Percentiles rank a stretch among this genome's conserved stretches.
phyloP scores from a whole-genome alignment of 176 grass and related monocot genomes.

The Raddia guianensis region DNA sequence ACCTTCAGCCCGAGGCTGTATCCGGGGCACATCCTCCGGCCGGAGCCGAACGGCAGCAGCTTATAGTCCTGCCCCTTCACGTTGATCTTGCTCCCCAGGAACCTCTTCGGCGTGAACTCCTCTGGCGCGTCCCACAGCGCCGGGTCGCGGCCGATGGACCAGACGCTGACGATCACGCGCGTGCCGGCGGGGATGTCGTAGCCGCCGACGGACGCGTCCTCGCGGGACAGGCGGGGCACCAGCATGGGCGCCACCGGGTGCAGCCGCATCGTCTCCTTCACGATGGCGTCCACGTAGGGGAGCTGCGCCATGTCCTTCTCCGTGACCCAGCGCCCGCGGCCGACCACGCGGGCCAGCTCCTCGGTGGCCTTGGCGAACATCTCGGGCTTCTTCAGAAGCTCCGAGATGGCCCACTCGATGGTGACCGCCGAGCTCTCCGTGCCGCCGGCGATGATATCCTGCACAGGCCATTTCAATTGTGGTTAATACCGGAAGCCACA shows the following conservation, averaged over 20 bases:
- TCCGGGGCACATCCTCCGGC: constrained; percentile 73
- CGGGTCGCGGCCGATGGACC: constrained; percentile 69
- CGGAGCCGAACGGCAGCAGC: constrained; percentile 64
- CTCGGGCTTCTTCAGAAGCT: constrained; percentile 59
- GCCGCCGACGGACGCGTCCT: constrained; percentile 42
- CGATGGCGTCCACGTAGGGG: constrained; percentile 58
- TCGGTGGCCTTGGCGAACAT: constrained; percentile 57
- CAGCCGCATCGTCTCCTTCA: constrained; percentile 70
- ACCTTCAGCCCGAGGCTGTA: constrained; percentile 73
- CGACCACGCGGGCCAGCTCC: constrained; percentile 65
- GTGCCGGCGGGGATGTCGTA: constrained; percentile 66
- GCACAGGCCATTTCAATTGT: constrained; percentile 1
- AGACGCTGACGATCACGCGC: constrained; percentile 61
- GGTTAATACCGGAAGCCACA: too few species aligned
- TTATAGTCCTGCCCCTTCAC: constrained; percentile 73
- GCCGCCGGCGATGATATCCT: constrained; percentile 66
- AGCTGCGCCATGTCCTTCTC: constrained; percentile 60
- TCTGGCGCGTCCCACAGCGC: constrained; percentile 51
- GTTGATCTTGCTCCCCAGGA: constrained; percentile 53
- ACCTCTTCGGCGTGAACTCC: constrained; percentile 60
- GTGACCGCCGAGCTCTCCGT: constrained; percentile 70
- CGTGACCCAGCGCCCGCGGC: constrained; percentile 52
- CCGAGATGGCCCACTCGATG: constrained; percentile 61
- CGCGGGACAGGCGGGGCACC: constrained; percentile 47
- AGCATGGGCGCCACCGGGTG: constrained; percentile 68